Base-by-base conservation (phyloP, 208 protist species). In the Trypanosoma mega region DNA sequence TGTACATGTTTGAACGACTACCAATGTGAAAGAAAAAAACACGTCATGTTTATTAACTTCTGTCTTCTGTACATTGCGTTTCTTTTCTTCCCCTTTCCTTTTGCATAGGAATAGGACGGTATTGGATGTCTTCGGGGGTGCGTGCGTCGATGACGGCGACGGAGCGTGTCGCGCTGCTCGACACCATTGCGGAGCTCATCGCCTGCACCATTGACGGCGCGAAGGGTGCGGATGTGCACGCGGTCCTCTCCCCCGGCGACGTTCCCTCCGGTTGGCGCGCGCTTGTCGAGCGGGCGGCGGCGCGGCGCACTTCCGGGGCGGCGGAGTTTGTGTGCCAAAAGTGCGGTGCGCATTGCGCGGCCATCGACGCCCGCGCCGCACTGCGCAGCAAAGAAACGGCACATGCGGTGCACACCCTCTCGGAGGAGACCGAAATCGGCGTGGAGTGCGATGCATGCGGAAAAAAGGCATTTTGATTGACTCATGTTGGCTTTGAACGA, bases 191-290 rank as follows among this genome's bases (percentile, higher is more conserved):
- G 3, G 41, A 30, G 6, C 67, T 90, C 5, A 73, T 90, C 44
- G 77, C 74, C 44, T 75, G 69, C 16, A 90, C 79, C 12, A 78
- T 87, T 29, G 77, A 80, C 4, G 76, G 58, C 12, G 55, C 68
- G 29, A 72, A 23, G 18, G 26, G 39, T 14, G 47, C 31, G 7
- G 83, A 87, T 14, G 74, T 90, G 34, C 78, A 75, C 21, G 46
- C 46, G 2, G 82, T 64, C 0, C 65, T 89, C 4, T 48, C 49
- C 27, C 23, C 27, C n/a, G 8, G 21, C 16, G 50, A 46, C 1
- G 49, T 55, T 30, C 45, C 51, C 12, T 50, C 41, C 7, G 44
- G 65, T n/a, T 85, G 78, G 78, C 68, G 67, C 9, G 67, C 66
- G 39, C 48, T 66, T 0, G 58, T 85, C 23, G 64, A 63, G 47